These are phyloP conservation scores for Terana coerulea DNA, from an alignment of 768 basidiomycete species.

Conservation along the genomic window DNA sequence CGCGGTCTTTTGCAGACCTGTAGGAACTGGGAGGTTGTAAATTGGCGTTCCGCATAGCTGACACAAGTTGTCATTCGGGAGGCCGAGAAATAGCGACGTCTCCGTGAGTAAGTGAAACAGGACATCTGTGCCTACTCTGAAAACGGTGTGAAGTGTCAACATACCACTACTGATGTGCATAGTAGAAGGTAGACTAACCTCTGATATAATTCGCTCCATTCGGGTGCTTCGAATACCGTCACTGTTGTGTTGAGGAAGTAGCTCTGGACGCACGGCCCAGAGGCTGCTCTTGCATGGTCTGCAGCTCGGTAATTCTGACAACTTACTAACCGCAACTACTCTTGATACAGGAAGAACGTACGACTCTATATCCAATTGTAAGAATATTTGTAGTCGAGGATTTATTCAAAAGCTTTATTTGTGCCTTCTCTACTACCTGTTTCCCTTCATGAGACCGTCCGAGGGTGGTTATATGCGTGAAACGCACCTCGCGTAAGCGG, in stretches of 20 bases:
- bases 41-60: slow-evolving; percentile 79
- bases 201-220: slow-evolving; percentile 63
- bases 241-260: slow-evolving; percentile 73
- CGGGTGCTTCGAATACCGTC: slow-evolving; percentile 55
- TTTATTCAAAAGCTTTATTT: slow-evolving; percentile 8
- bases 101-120: slow-evolving; percentile 77
- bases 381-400: slow-evolving; percentile 1
- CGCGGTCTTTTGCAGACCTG: too few relatives aligned
- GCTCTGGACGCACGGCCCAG: too few relatives aligned
- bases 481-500: slow-evolving; percentile 61
- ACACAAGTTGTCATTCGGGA: slow-evolving; percentile 82
- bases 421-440: slow-evolving; percentile 13
- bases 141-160: too few relatives aligned
- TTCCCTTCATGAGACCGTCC: too few relatives aligned
- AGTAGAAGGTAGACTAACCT: slow-evolving; percentile 43
- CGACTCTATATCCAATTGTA: slow-evolving; percentile 4
- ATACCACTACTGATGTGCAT: too few relatives aligned
- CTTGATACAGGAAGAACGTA: too few relatives aligned
- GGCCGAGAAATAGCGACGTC: slow-evolving; percentile 67
- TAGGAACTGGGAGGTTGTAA: slow-evolving; percentile 40
- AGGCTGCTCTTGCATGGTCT: too few relatives aligned
- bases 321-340: too few relatives aligned
- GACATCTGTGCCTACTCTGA: slow-evolving; percentile 73
- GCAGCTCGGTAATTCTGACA: too few relatives aligned
- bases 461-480: too few relatives aligned